These are phyloP conservation scores for Pseudomassariella vexata DNA, from an alignment of 2,329 filamentous ascomycete species.

Conservation along the genomic window DNA sequence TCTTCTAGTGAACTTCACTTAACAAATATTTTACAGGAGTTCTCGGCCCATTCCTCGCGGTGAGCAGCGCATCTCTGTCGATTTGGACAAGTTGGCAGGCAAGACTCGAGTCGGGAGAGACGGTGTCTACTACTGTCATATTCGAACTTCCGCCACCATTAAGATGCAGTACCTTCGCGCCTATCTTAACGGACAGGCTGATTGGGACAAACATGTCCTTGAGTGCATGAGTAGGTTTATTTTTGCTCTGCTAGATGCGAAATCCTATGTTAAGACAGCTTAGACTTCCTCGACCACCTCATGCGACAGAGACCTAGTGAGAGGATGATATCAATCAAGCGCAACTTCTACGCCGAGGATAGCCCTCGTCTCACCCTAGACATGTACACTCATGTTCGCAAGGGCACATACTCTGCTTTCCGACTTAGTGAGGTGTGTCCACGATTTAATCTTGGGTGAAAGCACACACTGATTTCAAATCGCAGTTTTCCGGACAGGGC, in stretches of 20 bases:
- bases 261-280: no score
- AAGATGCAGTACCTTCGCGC: conserved; percentile 59
- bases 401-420: conserved; percentile 84
- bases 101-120: conserved; percentile 28
- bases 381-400: conserved; percentile 68
- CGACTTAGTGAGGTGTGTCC: conserved; percentile 58
- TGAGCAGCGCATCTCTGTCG: conserved; percentile 54
- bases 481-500: conserved; percentile 28
- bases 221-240: conserved; percentile 64
- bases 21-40: conserved; percentile 23
- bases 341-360: conserved; percentile 68
- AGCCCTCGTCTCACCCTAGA: conserved; percentile 51
- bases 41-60: conserved; percentile 34
- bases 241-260: not conserved
- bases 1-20: no score
- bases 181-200: conserved; percentile 57
- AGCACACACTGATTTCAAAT: no score
- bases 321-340: conserved; percentile 65
- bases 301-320: conserved; percentile 73
- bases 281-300: conserved; percentile 81
- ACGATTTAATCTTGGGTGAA: conserved; percentile 26
- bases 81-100: conserved; percentile 53
- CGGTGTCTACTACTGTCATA: conserved; percentile 48
- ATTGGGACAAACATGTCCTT: conserved; percentile 62
- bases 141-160: conserved; percentile 62